Conservation (phyloP, 306 rosid genomes). For the Rosa chinensis region DNA sequence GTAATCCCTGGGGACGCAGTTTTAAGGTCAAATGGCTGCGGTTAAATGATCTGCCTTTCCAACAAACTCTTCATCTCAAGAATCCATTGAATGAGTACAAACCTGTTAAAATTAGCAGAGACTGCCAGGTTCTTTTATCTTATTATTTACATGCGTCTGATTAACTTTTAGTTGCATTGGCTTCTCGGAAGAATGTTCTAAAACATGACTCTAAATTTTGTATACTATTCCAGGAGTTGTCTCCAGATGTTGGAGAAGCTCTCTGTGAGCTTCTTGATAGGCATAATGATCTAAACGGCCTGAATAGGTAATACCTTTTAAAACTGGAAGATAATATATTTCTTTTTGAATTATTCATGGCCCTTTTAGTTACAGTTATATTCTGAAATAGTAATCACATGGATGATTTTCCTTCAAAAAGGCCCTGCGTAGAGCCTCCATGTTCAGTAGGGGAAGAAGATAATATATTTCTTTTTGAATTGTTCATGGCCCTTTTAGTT, state of each 20-base stretch:
- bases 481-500: slow-evolving; percentile 19
- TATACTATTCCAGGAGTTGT: slow-evolving; percentile 56
- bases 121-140: slow-evolving; percentile 59
- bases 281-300: slow-evolving; percentile 35
- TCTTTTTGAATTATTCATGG: slow-evolving; percentile 16
- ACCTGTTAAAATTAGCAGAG: slow-evolving; percentile 90
- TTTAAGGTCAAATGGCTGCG: slow-evolving; percentile 76
- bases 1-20: slow-evolving; percentile 78
- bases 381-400: slow-evolving; percentile 42
- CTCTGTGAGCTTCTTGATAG: slow-evolving; percentile 79
- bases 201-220: slow-evolving; percentile 24
- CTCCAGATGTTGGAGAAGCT: slow-evolving; percentile 73
- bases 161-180: slow-evolving; percentile 3
- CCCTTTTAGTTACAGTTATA: slow-evolving; percentile 27
- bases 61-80: slow-evolving; percentile 75
- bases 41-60: slow-evolving; percentile 69
- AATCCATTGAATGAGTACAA: slow-evolving; percentile 80
- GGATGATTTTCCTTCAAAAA: slow-evolving; percentile 45
- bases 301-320: slow-evolving; percentile 41
- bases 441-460: slow-evolving; percentile 42
- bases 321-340: slow-evolving; percentile 21
- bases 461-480: slow-evolving; percentile 15
- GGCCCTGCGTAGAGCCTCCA: slow-evolving; percentile 41
- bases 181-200: slow-evolving; percentile 17
- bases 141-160: slow-evolving; percentile 4